Base-by-base conservation (phyloP, 306 rosid species). In the Boehmeria nivea region DNA sequence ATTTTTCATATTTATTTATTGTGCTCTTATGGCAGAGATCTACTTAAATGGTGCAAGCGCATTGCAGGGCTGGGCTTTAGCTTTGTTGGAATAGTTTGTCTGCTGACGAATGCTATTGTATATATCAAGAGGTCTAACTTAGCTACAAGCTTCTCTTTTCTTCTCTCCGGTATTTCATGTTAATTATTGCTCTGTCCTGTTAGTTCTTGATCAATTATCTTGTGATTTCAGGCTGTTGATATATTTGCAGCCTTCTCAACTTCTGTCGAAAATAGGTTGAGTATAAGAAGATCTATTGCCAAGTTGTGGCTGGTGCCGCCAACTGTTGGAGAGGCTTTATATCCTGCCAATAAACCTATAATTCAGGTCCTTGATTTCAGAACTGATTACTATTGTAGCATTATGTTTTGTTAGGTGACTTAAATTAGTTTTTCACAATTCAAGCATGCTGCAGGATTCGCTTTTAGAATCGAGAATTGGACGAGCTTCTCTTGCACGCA, bases 31-130 rank as follows among this genome's bases (percentile, higher is more conserved):
- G 71, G 57, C 74, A 90, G 98, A 78, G 94, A 91, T 77, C 89
- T 91, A 61, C 86, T 91, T 65, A 91, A 91, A 65, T 91, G 95
- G 98, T 84, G 96, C 82, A 87, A 82, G 68, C 91, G 98, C 56
- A 77, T 91, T 40, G 70, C 48, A 10, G 81, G 82, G 51, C 70
- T 78, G 57, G 76, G 82, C 26, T 76, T 87, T 42, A 57, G 64
- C 68, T 75, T 72, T 81, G 67, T 50, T 61, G 78, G 38, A 75
- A 65, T 69, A 51, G 75, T 49, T 49, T 87, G 54, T 71, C 90
- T 27, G 74, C 63, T 53, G 60, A 76, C 18, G 79, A 77, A 65
- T 57, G 86, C 49, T 34, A 68, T 56, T 62, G 67, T 60, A 76
- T 91, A 25, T 87, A 70, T 72, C 83, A 73, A 69, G 98, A 91